Evolutionary conservation across 2,329 filamentous ascomycete genomes (phyloP), one percentile per base, ranked within the genome.

Genomic region (Massarina eburnea): DNA sequence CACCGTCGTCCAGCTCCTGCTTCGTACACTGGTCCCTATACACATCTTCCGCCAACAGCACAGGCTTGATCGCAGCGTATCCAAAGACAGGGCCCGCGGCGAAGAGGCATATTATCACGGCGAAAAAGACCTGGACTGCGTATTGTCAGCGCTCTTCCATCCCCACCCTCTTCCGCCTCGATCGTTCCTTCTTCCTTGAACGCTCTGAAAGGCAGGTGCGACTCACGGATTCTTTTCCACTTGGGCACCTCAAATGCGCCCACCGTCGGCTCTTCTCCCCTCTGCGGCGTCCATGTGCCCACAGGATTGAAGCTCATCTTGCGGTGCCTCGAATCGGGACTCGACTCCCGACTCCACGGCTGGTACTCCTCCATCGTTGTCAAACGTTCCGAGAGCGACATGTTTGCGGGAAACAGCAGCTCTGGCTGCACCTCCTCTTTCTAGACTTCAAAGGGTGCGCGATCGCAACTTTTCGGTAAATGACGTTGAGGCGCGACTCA

Each of bases 41-140:
- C 14, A 71, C 68, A 8, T 58, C 58, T 33, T 71, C 67, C 15
- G 59, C 55, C 4, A 72, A 57, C 9, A 72, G 43, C 1, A 72
- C 69, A 6, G 70, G 69, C 47, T 72, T 72, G 48, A 72, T 68
- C 36, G 70, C 70, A 9, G 70, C 70, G 44, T 70, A 72, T 18
- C 70, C 70, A 41, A 72, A 72, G 10, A 72, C 69, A 41, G 71
- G 62, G 8, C 70, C 91, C 4, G 90, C 85, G 6, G 88, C 83
- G 49, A 95, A 78, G 27, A 91, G 79, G 68, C 88, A 92, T 65
- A 87, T 88, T 9, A 88, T 58, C 1, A 89, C 82, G 5, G 84
- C 86, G 37, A 81, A 74, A 32, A 72, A 71, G n/a, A 91, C 81
- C 71, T 92, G 88, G 14, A 80, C 85, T 89, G 58, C 45, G 26